These are phyloP conservation scores for Scopulariopsis brevicaulis DNA, from an alignment of 2,329 filamentous ascomycete species.

Conservation along the genomic window DNA sequence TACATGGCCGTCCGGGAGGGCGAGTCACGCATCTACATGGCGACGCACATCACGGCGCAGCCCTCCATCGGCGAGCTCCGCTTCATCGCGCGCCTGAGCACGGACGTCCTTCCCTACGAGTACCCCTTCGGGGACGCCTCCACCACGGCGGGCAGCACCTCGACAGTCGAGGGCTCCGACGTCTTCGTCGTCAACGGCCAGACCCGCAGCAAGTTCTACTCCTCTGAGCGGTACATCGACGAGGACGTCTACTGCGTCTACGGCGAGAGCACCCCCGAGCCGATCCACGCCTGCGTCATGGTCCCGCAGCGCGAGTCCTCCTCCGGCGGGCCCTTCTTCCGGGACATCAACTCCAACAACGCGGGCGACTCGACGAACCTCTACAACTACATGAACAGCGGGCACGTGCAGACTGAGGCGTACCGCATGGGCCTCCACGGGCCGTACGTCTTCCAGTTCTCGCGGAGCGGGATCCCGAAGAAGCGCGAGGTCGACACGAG, in stretches of 20 bases:
- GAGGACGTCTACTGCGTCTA: constrained; percentile 52
- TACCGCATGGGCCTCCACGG: constrained; percentile 54
- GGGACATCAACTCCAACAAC: constrained; percentile 56
- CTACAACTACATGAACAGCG: constrained; percentile 60
- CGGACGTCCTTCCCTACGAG: constrained; percentile 35
- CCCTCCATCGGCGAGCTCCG: constrained; percentile 48
- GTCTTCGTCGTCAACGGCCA: constrained; percentile 48
- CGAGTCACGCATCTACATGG: constrained; percentile 48
- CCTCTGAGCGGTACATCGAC: constrained; percentile 58
- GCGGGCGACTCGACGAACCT: constrained; percentile 43
- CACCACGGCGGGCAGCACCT: constrained; percentile 36
- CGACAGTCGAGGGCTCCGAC: constrained; percentile 45
- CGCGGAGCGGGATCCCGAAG: constrained; percentile 41
- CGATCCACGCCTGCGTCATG: constrained; percentile 50
- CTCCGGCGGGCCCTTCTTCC: constrained; percentile 55
- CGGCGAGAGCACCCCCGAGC: constrained; percentile 23
- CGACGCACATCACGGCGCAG: constrained; percentile 48
- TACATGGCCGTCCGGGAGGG: constrained; percentile 51
- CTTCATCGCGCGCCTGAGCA: constrained; percentile 50
- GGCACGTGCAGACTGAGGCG: constrained; percentile 49
- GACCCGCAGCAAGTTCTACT: constrained; percentile 61
- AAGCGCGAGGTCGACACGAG: constrained; percentile 35
- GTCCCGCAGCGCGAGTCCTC: constrained; percentile 45
- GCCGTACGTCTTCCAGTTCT: constrained; percentile 52
- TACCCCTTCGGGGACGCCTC: constrained; percentile 43